These are phyloP conservation scores for Cystobasidiaceae sp. DNA, from an alignment of 1,284 basidiomycete species.

Conservation along the genomic window DNA sequence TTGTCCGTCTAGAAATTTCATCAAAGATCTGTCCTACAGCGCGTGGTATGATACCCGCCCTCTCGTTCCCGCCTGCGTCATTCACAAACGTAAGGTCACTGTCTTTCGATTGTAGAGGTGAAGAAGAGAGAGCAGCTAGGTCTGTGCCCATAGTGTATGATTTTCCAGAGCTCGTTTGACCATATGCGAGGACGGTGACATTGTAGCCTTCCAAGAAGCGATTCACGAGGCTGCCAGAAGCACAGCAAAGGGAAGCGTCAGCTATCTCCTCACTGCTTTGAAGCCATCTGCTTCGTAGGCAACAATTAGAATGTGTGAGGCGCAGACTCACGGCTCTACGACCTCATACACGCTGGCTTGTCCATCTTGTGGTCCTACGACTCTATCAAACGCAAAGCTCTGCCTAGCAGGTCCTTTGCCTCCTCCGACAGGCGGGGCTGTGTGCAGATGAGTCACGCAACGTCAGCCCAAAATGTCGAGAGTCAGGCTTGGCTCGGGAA, in stretches of 20 bases:
- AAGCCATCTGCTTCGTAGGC: no score
- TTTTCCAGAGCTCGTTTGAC: conserved; percentile 74
- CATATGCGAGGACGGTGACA: conserved; percentile 95
- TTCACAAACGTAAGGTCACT: conserved; percentile 43
- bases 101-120: conserved; percentile 57
- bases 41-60: conserved; percentile 80
- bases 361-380: conserved; percentile 72
- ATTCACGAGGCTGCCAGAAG: conserved; percentile 62
- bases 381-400: conserved; percentile 87
- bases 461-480: conserved; percentile 33
- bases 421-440: conserved; percentile 49
- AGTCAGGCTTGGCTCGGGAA: no score
- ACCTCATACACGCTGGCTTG: conserved; percentile 83
- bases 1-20: conserved; percentile 66
- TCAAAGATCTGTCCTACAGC: conserved; percentile 88
- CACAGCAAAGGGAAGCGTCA: no score
- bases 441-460: neutral
- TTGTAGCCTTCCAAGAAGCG: conserved; percentile 95
- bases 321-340: conserved; percentile 56
- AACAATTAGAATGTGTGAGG: neutral
- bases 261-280: no score
- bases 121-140: neutral
- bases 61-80: conserved; percentile 38
- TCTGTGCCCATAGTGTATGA: conserved; percentile 27
- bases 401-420: conserved; percentile 61